phyloP scores from a whole-genome alignment of 257 asterid species.

The Apocynum venetum region DNA sequence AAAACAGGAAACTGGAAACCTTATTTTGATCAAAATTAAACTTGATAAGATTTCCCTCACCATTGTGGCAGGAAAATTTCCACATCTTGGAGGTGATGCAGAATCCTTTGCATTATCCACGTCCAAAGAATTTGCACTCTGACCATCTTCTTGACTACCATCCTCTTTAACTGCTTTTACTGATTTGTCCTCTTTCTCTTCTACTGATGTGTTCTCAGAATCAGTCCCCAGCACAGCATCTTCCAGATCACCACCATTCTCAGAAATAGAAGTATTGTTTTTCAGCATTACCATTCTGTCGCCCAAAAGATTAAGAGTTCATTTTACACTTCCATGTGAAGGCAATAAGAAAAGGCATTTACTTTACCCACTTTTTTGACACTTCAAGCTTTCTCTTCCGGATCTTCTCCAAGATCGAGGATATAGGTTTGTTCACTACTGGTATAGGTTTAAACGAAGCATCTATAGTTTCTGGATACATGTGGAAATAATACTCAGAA shows the following conservation, averaged over 20 bases:
- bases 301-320: conserved; percentile 11
- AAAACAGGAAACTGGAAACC: too few species aligned
- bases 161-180: conserved; percentile 27
- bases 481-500: conserved; percentile 3
- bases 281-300: conserved; percentile 33
- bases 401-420: conserved; percentile 79
- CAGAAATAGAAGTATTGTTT: conserved; percentile 23
- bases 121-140: conserved; percentile 21
- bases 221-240: conserved; percentile 34
- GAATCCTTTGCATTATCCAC: conserved; percentile 26
- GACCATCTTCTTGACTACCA: conserved; percentile 17
- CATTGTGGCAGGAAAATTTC: conserved; percentile 29
- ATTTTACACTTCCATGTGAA: conserved; percentile 4
- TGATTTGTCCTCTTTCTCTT: conserved; percentile 25
- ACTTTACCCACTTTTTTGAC: conserved; percentile 48
- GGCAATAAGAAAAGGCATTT: conserved; percentile 5
- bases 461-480: conserved; percentile 56
- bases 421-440: conserved; percentile 71
- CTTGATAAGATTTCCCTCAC: conserved; percentile 27
- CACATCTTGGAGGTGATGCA: conserved; percentile 22
- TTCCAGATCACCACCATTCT: conserved; percentile 21
- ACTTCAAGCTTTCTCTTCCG: conserved; percentile 85
- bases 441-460: conserved; percentile 70
- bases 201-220: conserved; percentile 13
- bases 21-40: background rate